These are phyloP conservation scores for Oldenlandia corymbosa DNA, from an alignment of 257 asterid genomes.

Conservation along the genomic window DNA sequence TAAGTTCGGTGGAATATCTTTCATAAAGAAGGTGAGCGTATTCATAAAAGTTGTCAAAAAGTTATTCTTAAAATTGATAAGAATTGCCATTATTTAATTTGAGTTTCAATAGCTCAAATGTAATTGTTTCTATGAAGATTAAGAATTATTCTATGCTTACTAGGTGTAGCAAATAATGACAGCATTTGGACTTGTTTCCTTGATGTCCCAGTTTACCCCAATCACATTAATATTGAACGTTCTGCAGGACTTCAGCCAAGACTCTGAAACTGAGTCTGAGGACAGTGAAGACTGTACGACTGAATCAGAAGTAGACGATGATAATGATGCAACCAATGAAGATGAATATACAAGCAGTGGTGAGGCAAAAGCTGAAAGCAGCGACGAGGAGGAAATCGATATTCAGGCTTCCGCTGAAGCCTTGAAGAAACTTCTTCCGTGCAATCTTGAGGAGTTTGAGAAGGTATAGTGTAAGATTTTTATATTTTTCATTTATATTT, in stretches of 20 bases:
- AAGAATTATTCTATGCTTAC: neutral
- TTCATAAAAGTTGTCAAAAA: too few species aligned
- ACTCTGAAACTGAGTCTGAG: constrained; percentile 71
- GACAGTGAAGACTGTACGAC: constrained; percentile 57
- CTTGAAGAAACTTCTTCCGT: constrained; percentile 62
- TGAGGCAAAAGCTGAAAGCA: constrained; percentile 59
- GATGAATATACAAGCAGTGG: constrained; percentile 76
- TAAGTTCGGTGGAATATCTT: too few species aligned
- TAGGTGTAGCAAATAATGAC: neutral
- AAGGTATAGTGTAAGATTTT: constrained; percentile 38
- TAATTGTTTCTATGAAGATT: neutral
- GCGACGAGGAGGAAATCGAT: constrained; percentile 78
- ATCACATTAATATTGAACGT: neutral
- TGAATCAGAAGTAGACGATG: constrained; percentile 82
- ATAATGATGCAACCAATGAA: constrained; percentile 64
- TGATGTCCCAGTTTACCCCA: neutral
- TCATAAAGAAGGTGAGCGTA: too few species aligned
- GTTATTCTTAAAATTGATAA: too few species aligned
- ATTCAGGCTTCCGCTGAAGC: constrained; percentile 66
- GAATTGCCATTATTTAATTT: neutral
- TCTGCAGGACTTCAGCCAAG: constrained; percentile 65
- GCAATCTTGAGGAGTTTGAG: constrained; percentile 69
- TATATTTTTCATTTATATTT: too few species aligned
- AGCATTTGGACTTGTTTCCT: neutral
- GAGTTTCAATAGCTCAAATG: neutral